These are phyloP conservation scores for Eutrema yunnanense DNA, from an alignment of 345 rosid species.

Conservation along the genomic window DNA sequence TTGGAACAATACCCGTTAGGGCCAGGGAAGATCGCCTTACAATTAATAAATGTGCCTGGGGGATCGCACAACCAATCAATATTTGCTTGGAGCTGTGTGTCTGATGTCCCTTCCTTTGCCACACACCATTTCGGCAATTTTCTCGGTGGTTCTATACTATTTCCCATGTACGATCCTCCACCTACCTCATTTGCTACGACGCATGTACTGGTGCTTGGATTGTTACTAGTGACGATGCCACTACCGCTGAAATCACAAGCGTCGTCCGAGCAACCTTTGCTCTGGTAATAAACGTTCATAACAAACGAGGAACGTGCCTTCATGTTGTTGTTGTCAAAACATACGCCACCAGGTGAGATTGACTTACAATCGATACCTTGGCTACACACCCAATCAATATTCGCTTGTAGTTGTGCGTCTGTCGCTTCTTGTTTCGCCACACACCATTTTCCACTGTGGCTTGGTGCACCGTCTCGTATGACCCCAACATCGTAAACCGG, in stretches of 20 bases:
- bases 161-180: not conserved
- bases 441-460: conserved; percentile 47
- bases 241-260: conserved; percentile 63
- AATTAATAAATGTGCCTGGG: not conserved
- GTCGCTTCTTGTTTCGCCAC: conserved; percentile 44
- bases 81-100: not conserved
- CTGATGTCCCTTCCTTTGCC: not conserved
- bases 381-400: conserved; percentile 68
- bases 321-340: conserved; percentile 44
- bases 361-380: conserved; percentile 73
- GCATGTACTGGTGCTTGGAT: not conserved
- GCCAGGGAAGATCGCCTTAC: not conserved
- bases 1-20: not conserved
- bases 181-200: not conserved
- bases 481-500: conserved; percentile 46
- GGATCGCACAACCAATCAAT: not conserved
- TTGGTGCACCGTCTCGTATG: conserved; percentile 20
- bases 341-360: conserved; percentile 55
- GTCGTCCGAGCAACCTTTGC: conserved; percentile 41
- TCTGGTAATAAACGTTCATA: conserved; percentile 69
- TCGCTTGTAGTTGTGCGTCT: conserved; percentile 42
- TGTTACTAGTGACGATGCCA: conserved; percentile 41
- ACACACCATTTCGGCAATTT: not conserved
- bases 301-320: conserved; percentile 68
- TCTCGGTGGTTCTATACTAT: not conserved